Evolutionary conservation across 2,329 filamentous ascomycete species (phyloP), one percentile per base, ranked within the genome.

Genomic region (Ophiostoma fasciatum): DNA sequence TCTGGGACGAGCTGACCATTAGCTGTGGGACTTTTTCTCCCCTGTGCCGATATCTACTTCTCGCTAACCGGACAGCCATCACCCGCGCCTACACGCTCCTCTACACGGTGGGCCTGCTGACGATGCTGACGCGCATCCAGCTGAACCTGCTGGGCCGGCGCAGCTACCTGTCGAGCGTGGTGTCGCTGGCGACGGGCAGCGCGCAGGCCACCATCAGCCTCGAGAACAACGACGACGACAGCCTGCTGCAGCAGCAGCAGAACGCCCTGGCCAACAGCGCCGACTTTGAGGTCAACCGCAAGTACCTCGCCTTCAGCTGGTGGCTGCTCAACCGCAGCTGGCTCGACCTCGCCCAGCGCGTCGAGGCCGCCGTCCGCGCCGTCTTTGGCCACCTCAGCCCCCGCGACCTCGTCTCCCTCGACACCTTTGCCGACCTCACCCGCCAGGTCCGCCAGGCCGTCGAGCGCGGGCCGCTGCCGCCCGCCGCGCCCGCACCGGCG

Each of bases 1-100:
- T 98, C 30, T 98, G 90, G 90, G 87, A 92, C 55, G 88, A 98
- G 52, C 71, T 98, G 57, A 94, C 93, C 52, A 94, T 96, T 47
- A 85, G 79, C 60, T 87, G 85, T 92, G 61, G 53, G 79, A 64
- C 13, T 12, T 14, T 26, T 17, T 31, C 20, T 32, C n/a, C n/a
- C n/a, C n/a, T n/a, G n/a, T n/a, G n/a, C n/a, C n/a, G n/a, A n/a
- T 25, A 3, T 17, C 1, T 17, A n/a, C 5, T 17, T 9, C 18
- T 6, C 19, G 15, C 39, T 38, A 29, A 36, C 14, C 6, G 7
- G 25, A 18, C 12, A 90, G 87, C 90, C 8, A 81, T 96, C 49
- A 90, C 90, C 9, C 71, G 90, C 53, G 75, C 88, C 1, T 88
- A 94, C 51, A 94, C 88, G 7, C 67, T 98, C 37, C 68, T 96